Evolutionary conservation across 805 yeast genomes (phyloP).

Genomic region (Millerozyma miso): DNA sequence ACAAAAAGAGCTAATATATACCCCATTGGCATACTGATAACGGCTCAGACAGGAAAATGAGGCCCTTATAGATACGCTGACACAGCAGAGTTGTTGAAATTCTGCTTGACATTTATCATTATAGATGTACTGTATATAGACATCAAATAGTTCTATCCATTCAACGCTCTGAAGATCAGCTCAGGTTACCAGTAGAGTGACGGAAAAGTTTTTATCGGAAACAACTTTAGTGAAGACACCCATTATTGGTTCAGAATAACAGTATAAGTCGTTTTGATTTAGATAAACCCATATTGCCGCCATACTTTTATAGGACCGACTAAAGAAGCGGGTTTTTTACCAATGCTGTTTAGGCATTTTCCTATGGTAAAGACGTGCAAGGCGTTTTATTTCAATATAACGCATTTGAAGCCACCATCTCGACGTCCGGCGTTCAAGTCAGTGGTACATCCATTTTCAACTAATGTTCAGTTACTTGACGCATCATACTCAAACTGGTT

Average conservation of each 20-base stretch:
- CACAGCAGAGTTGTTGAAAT: no score
- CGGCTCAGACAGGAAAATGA: no score
- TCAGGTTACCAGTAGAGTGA: neutral
- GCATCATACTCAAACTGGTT: constrained; percentile 16
- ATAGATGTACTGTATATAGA: neutral
- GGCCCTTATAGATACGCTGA: no score
- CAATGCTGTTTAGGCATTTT: constrained; percentile 13
- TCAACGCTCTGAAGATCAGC: neutral
- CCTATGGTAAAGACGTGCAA: constrained; percentile 15
- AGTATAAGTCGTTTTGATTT: neutral
- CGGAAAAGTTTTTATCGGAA: neutral
- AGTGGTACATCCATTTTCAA: constrained; percentile 15
- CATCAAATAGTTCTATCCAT: neutral
- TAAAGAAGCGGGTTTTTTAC: neutral
- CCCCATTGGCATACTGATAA: no score
- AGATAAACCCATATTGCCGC: neutral
- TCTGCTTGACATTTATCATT: no score
- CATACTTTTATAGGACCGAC: neutral
- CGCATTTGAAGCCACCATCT: constrained; percentile 6
- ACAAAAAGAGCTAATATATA: no score
- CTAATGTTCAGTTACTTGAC: constrained; percentile 15
- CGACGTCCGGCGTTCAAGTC: constrained; percentile 10
- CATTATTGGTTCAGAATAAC: neutral
- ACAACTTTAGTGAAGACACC: neutral
- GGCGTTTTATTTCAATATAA: constrained; percentile 12